Percentiles rank a stretch among this genome's conserved stretches.
Conservation (phyloP, 169 alveolate species). For the Cryptosporidium sp. region DNA sequence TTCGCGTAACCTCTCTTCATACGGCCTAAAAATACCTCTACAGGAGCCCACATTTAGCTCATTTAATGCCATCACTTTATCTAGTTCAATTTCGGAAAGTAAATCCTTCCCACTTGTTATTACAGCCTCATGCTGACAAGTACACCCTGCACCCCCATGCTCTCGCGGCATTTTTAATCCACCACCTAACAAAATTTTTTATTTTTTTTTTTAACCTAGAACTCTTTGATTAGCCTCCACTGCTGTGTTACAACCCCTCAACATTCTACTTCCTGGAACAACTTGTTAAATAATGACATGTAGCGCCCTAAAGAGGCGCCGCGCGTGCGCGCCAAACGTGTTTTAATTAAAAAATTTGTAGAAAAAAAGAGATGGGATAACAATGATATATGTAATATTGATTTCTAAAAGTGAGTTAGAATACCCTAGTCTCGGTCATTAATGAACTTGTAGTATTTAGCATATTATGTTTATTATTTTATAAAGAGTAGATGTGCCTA, state of each 20-base stretch:
- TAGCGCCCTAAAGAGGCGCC: background rate
- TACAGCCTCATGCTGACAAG: slow-evolving; percentile 82
- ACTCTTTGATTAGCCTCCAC: background rate
- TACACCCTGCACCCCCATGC: slow-evolving; percentile 83
- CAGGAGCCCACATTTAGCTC: slow-evolving; percentile 82
- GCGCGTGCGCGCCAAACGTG: background rate
- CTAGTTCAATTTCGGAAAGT: slow-evolving; percentile 79
- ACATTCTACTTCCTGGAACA: background rate
- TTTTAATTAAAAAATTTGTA: background rate
- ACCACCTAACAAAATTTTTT: background rate
- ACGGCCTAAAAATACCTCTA: slow-evolving; percentile 78
- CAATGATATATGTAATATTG: background rate
- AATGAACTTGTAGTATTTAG: background rate
- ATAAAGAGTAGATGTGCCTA: background rate
- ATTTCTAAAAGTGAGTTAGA: background rate
- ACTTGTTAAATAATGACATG: background rate
- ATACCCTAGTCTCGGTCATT: too few relatives aligned
- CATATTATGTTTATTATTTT: too few relatives aligned
- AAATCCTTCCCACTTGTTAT: slow-evolving; percentile 81
- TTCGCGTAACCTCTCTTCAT: slow-evolving; percentile 79
- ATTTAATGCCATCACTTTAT: slow-evolving; percentile 81
- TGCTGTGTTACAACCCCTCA: background rate
- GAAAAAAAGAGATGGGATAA: background rate
- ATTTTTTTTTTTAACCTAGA: background rate
- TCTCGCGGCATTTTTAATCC: slow-evolving; percentile 80